Conservation (phyloP, 495 filamentous ascomycete species). For the Amphirosellinia nigrospora region DNA sequence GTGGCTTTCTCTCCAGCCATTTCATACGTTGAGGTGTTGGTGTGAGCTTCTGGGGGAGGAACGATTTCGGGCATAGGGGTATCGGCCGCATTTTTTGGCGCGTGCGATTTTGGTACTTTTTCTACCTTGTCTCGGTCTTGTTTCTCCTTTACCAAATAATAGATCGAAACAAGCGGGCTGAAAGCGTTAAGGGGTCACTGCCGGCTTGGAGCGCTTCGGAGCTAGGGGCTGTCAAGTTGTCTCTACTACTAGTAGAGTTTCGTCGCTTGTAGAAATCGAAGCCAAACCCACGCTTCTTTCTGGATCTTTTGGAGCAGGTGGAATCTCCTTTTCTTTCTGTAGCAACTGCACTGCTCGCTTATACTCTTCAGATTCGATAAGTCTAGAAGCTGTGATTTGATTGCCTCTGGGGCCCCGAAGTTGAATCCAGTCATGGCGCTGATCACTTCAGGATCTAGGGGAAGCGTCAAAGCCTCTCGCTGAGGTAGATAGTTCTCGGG, state of each 20-base stretch:
- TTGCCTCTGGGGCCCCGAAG: conserved; percentile 86
- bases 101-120: conserved; percentile 63
- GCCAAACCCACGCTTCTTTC: conserved; percentile 88
- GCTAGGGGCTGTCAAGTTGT: conserved; percentile 86
- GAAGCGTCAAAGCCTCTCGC: conserved; percentile 83
- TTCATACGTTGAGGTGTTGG: conserved; percentile 81
- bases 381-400: conserved; percentile 80
- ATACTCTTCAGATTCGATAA: conserved; percentile 90
- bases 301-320: conserved; percentile 63
- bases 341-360: conserved; percentile 73
- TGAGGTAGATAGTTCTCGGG: conserved; percentile 89
- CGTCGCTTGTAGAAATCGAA: conserved; percentile 98
- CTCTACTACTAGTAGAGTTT: conserved; percentile 84
- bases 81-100: conserved; percentile 58
- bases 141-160: conserved; percentile 95
- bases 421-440: conserved; percentile 98
- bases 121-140: conserved; percentile 78
- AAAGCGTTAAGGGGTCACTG: conserved; percentile 89
- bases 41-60: conserved; percentile 88
- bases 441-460: conserved; percentile 82
- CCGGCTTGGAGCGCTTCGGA: conserved; percentile 82
- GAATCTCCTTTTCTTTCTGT: conserved; percentile 67
- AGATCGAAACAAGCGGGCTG: conserved; percentile 90
- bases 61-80: conserved; percentile 67
- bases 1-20: conserved; percentile 81